These are phyloP conservation scores for Mycena citricolor DNA, from an alignment of 1,284 basidiomycete species.

Conservation along the genomic window DNA sequence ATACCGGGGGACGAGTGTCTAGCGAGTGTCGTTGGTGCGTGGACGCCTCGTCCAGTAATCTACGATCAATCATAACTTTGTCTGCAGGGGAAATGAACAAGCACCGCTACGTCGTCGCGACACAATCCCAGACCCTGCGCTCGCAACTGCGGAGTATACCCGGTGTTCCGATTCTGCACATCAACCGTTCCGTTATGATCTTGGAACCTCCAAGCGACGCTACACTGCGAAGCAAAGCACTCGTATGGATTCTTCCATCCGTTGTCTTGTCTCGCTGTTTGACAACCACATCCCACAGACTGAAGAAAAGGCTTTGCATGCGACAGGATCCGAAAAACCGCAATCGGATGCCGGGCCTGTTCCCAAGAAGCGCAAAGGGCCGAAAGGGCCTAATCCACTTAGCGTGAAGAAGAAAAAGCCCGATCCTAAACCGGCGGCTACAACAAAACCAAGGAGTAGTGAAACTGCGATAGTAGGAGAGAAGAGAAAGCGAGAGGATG, in stretches of 20 bases:
- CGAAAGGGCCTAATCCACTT: constrained; percentile 90
- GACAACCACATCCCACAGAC: constrained; percentile 36
- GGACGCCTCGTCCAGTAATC: constrained; percentile 2
- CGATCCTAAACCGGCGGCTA: constrained; percentile 15
- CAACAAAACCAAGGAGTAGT: constrained; percentile 21
- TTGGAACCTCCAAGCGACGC: constrained; percentile 82
- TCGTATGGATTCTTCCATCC: constrained; percentile 40
- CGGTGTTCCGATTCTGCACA: constrained; percentile 84
- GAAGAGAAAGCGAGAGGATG: constrained; percentile 40
- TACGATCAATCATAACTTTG: neutral
- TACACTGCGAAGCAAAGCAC: constrained; percentile 69
- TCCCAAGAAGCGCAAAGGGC: constrained; percentile 67
- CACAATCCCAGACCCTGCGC: constrained; percentile 73
- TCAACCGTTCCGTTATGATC: constrained; percentile 88
- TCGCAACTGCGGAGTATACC: constrained; percentile 67
- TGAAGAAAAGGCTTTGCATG: constrained; percentile 54
- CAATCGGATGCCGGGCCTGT: constrained; percentile 34
- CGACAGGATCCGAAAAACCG: constrained; percentile 46
- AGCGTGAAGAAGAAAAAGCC: constrained; percentile 85
- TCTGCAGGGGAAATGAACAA: constrained; percentile 79
- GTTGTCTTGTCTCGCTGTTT: constrained; percentile 2
- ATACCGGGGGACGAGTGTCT: constrained; percentile 87
- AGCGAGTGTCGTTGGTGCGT: constrained; percentile 75
- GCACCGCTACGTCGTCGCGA: constrained; percentile 86
- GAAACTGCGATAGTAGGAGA: constrained; percentile 24